Evolutionary conservation across 116 monocot species (phyloP), one percentile per base, ranked within the genome.

Genomic region (Papilionanthe hybrid): DNA sequence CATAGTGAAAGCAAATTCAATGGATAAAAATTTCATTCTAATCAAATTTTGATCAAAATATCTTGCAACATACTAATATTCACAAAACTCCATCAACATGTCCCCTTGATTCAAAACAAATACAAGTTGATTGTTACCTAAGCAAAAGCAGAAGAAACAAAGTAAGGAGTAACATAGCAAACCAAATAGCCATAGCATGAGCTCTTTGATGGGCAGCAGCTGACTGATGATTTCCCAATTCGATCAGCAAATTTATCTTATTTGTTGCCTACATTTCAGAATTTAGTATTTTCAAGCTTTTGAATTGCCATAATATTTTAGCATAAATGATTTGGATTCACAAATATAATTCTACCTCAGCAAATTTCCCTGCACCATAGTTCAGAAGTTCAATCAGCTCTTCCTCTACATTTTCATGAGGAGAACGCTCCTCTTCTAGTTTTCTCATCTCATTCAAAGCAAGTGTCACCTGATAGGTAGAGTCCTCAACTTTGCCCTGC

Each of bases 201-300:
- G 83, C 27, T 87, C 89, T 56, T 89, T 83, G 85, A 72, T 85
- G 81, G 90, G 87, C 5, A 73, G 5, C 73, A 73, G 44, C 43
- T n/a, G 73, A 20, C 42, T 73, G 73, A n/a, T 73, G 19, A 22
- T 73, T 73, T 73, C 1, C 43, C 42, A 19, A 73, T 44, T 73
- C n/a, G 7, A 42, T 42, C 73, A 73, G 73, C 73, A 73, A 44
- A 42, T 43, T 22, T n/a, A 73, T 73, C 2, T 19, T n/a, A 18
- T n/a, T 73, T 44, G 73, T 43, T 20, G 44, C 73, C 73, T 73
- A 2, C 73, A 45, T 9, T 5, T 18, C n/a, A 73, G 3, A 42
- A 43, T 20, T 43, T 15, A 53, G 15, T 53, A 13, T 15, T 53
- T 53, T 53, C 53, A 53, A 53, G 4, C 53, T 15, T 32, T 32